Percentiles rank a stretch among this genome's conserved stretches.
Evolutionary conservation across 192 early-diverging fungal genomes (phyloP).

Genomic region (Backusella tarrabulga): DNA sequence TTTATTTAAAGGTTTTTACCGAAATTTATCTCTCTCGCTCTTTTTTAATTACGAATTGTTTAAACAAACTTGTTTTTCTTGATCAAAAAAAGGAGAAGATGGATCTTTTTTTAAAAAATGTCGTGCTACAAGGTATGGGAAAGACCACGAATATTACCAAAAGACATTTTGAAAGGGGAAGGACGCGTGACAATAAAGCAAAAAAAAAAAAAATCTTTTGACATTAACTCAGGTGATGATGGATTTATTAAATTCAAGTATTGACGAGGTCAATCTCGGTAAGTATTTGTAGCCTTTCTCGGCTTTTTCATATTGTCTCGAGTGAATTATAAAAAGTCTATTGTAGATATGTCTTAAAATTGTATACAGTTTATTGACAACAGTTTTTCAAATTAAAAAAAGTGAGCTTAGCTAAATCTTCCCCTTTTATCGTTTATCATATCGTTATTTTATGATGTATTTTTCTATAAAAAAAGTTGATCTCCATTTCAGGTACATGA

Average conservation of each 20-base stretch:
- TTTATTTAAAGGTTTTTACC: neutral
- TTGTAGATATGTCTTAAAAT: too few species aligned
- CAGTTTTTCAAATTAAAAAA: neutral
- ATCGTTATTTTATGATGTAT: neutral
- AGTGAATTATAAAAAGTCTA: too few species aligned
- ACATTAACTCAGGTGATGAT: neutral
- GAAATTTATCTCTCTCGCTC: neutral
- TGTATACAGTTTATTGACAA: neutral
- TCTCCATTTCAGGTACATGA: neutral
- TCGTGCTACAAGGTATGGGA: neutral
- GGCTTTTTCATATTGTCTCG: neutral
- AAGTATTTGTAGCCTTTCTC: neutral
- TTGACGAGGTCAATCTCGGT: neutral
- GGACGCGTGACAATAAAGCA: neutral
- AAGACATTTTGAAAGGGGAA: neutral
- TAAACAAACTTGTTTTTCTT: neutral
- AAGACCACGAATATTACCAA: neutral
- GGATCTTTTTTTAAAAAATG: neutral
- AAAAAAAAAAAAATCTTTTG: neutral
- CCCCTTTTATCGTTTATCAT: neutral
- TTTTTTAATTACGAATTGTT: neutral
- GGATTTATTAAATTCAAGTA: neutral
- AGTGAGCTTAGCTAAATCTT: neutral
- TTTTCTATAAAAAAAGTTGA: neutral
- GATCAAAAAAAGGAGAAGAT: neutral